Percentiles rank a stretch among this genome's conserved stretches.
These are phyloP conservation scores for Diaporthe vexans DNA, from an alignment of 2,329 filamentous ascomycete genomes.

Conservation along the genomic window DNA sequence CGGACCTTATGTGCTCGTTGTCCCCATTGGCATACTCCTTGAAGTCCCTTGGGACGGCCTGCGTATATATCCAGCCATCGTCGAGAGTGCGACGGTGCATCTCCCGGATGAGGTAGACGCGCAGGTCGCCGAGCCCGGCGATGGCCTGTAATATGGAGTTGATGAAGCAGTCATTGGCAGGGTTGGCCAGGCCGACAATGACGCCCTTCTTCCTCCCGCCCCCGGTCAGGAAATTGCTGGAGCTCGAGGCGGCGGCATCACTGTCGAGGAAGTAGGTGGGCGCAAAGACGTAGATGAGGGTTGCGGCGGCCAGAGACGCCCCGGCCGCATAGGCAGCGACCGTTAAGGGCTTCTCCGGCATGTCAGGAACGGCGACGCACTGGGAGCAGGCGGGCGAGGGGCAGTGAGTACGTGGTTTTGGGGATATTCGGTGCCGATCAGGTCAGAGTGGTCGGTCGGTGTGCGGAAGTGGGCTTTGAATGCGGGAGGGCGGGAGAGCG, in stretches of 20 bases:
- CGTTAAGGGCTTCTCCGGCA: constrained; percentile 87
- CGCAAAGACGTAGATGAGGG: constrained; percentile 96
- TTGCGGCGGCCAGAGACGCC: constrained; percentile 93
- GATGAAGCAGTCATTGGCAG: constrained; percentile 97
- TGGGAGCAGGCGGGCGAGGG: not conserved
- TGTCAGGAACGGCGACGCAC: constrained; percentile 51
- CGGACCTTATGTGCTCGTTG: constrained; percentile 48
- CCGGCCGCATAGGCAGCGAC: constrained; percentile 95
- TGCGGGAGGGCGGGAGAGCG: constrained; percentile 1
- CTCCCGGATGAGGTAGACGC: constrained; percentile 92
- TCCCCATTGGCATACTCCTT: constrained; percentile 33
- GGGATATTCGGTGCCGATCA: constrained; percentile 12
- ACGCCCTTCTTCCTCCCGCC: constrained; percentile 81
- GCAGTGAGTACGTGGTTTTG: not conserved
- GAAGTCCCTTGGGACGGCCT: constrained; percentile 64
- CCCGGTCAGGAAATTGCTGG: constrained; percentile 46
- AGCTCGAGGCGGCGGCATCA: constrained; percentile 69
- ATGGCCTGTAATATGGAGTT: constrained; percentile 96
- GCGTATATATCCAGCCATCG: constrained; percentile 80
- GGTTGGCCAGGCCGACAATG: constrained; percentile 85
- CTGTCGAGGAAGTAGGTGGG: constrained; percentile 97
- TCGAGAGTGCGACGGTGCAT: constrained; percentile 87
- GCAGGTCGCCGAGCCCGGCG: constrained; percentile 89
- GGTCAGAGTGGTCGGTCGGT: constrained; percentile 11
- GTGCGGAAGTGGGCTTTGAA: constrained; percentile 5